Evolutionary conservation across 2,329 filamentous ascomycete species (phyloP), one percentile per base, ranked within the genome.

Genomic region (Fusarium luffae): DNA sequence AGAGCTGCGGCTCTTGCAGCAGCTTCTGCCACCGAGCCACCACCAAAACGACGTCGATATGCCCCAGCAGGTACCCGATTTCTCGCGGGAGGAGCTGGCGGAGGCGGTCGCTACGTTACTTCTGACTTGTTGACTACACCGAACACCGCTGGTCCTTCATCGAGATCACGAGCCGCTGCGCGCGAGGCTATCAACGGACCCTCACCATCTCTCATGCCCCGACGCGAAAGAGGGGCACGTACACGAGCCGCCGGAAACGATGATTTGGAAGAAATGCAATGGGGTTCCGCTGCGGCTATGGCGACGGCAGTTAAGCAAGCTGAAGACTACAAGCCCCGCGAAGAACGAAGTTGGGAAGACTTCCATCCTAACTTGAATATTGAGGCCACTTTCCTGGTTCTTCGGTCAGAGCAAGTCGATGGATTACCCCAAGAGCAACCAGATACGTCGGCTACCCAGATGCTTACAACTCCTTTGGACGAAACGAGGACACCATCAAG

Each of bases 341-440:
- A 99, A 81, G 96, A 99, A 82, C 90, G 95, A 68, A 93, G 93
- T 54, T 99, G 95, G 94, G 94, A 98, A 76, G 96, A 99, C 78
- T 98, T 98, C 70, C 96, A 99, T 79, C 94, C 93, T 0, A 93
- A 98, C 75, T 88, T 99, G 54, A 94, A 98, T 81, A 94, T 98
- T 50, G 93, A 97, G 59, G 87, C 87, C 14, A 88, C 88, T 6
- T 91, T 98, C 69, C 89, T 91, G 71, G 85, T 97, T 4, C 94
- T 94, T 77, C 89, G 87, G 50, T 90, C 94, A 3, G 90, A 96
- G 68, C 93, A 97, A 70, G 91, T 98, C 9, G 95, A 98, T 77
- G 93, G 93, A 21, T 84, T 89, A 43, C 82, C 84, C 5, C 82
- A 74, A 55, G 78, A 77, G 19, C 70, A 79, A 1, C 81, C 82